Conservation (phyloP, 441 rosid genomes). For the Arabidopsis hybrid region DNA sequence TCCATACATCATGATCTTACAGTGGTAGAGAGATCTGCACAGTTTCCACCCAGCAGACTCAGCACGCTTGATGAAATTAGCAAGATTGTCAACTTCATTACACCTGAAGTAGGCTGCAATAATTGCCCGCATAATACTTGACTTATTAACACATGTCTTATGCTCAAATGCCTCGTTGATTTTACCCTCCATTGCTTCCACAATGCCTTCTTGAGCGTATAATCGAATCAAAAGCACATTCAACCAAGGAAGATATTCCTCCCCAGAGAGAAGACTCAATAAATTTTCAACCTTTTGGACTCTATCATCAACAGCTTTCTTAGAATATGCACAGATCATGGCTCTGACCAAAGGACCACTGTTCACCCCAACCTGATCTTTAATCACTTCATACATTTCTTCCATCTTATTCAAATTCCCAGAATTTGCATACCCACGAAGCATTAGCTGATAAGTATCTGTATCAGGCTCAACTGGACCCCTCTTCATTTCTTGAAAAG, state of each 20-base stretch:
- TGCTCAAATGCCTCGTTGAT: slow-evolving; percentile 77
- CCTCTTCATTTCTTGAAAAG: slow-evolving; percentile 59
- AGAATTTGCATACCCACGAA: slow-evolving; percentile 83
- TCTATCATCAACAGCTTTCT: slow-evolving; percentile 58
- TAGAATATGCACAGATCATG: slow-evolving; percentile 88
- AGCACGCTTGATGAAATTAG: slow-evolving; percentile 65
- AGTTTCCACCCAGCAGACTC: slow-evolving; percentile 82
- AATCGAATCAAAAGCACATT: slow-evolving; percentile 73
- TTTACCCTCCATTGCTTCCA: slow-evolving; percentile 74
- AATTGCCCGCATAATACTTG: slow-evolving; percentile 59
- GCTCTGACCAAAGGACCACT: slow-evolving; percentile 57
- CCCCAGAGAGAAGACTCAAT: slow-evolving; percentile 60
- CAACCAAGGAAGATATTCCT: slow-evolving; percentile 81
- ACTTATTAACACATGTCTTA: slow-evolving; percentile 52
- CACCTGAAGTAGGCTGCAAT: slow-evolving; percentile 59
- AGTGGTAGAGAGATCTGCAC: slow-evolving; percentile 71
- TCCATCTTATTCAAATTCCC: slow-evolving; percentile 81
- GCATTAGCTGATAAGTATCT: slow-evolving; percentile 71
- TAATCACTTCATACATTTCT: slow-evolving; percentile 60
- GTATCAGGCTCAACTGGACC: slow-evolving; percentile 58
- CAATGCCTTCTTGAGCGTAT: slow-evolving; percentile 67
- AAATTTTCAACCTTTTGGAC: slow-evolving; percentile 61
- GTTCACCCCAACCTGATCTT: slow-evolving; percentile 51
- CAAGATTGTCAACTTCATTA: slow-evolving; percentile 74
- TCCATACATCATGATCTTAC: slow-evolving; percentile 79